Evolutionary conservation across 257 asterid species (phyloP).

Genomic region (Nicotiana paniculata): DNA sequence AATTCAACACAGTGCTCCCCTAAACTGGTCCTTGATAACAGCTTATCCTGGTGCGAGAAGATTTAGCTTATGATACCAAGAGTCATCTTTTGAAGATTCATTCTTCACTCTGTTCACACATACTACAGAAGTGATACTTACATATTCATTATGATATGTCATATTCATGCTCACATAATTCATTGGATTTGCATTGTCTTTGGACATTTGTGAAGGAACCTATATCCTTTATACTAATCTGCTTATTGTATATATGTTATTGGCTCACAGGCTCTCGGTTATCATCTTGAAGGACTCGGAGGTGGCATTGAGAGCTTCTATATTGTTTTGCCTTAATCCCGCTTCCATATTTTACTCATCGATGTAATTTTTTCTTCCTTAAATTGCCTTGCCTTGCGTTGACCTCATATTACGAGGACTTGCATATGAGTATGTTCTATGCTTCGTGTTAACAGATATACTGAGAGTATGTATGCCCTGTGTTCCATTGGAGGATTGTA

Average conservation of each 20-base stretch:
- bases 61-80: not conserved
- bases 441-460: conserved; percentile 51
- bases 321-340: conserved; percentile 90
- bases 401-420: not conserved
- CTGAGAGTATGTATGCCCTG: conserved; percentile 84
- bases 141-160: not conserved
- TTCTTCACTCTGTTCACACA: not conserved
- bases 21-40: not conserved
- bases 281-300: conserved; percentile 57
- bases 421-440: conserved; percentile 10
- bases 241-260: conserved; percentile 1
- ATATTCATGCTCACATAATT: not conserved
- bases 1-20: not conserved
- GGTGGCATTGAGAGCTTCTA: conserved; percentile 72
- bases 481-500: conserved; percentile 73
- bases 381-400: conserved; percentile 15
- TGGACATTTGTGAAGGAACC: not conserved
- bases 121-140: not conserved
- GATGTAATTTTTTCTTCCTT: conserved; percentile 48
- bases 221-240: not conserved
- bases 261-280: conserved; percentile 58
- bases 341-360: conserved; percentile 97
- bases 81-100: not conserved
- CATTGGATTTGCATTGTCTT: not conserved
- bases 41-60: not conserved